Evolutionary conservation across 225 moss, liverwort and hornwort genomes (phyloP).

Genomic region (Sphagnum contortum): DNA sequence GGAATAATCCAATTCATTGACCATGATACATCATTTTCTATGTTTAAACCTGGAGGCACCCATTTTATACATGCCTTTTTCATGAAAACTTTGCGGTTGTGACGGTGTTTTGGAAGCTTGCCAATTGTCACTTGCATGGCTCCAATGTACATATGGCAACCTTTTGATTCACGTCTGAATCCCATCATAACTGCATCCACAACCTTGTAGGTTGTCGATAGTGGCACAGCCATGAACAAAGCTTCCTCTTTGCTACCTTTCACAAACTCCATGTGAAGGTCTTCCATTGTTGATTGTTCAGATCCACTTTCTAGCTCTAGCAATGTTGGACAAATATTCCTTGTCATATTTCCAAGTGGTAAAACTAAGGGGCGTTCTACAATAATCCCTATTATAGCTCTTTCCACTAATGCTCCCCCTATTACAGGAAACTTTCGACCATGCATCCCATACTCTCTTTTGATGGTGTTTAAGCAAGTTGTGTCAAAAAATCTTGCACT

Average conservation of each 20-base stretch:
- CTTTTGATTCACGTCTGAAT: slow-evolving; percentile 12
- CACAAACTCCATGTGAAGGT: slow-evolving; percentile 21
- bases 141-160: slow-evolving; percentile 28
- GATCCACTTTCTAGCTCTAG: slow-evolving; percentile 16
- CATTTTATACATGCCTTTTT: slow-evolving; percentile 13
- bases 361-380: slow-evolving; percentile 12
- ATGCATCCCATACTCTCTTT: slow-evolving; percentile 23
- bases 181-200: slow-evolving; percentile 16
- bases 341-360: slow-evolving; percentile 26
- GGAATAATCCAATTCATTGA: slow-evolving; percentile 26
- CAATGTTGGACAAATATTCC: slow-evolving; percentile 8
- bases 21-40: slow-evolving; percentile 24
- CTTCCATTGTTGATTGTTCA: slow-evolving; percentile 9
- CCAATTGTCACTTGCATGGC: slow-evolving; percentile 16
- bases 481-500: slow-evolving; percentile 30
- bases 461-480: slow-evolving; percentile 32
- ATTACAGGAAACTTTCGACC: slow-evolving; percentile 13
- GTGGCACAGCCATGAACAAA: slow-evolving; percentile 13
- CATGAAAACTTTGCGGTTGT: slow-evolving; percentile 13
- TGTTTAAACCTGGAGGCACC: slow-evolving; percentile 13
- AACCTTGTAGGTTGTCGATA: slow-evolving; percentile 14
- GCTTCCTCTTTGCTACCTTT: slow-evolving; percentile 25
- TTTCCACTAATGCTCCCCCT: slow-evolving; percentile 36
- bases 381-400: slow-evolving; percentile 25
- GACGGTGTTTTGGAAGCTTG: slow-evolving; percentile 19